A percentile compares a stretch with the other conserved stretches of the same genome.
Evolutionary conservation across 106 monocot species (phyloP).

Genomic region (Dioscorea alata): DNA sequence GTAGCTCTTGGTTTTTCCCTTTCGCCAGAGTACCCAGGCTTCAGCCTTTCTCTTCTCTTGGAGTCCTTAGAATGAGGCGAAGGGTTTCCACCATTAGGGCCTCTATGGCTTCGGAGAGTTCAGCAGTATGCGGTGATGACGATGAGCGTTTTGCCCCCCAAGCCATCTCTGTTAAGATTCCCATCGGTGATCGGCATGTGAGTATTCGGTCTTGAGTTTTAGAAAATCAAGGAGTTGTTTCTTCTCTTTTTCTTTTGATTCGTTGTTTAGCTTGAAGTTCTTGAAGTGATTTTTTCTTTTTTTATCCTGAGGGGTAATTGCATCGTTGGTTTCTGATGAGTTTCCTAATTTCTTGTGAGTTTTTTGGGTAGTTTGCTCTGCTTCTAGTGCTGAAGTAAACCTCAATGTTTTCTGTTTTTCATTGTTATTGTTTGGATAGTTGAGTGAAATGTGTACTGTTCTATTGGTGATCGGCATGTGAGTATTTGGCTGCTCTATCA

Average conservation of each 20-base stretch:
- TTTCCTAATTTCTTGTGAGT: not conserved
- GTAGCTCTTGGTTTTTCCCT: not conserved
- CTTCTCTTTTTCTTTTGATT: not conserved
- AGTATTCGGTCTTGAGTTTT: conserved; percentile 4
- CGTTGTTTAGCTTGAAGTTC: not conserved
- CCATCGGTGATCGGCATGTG: conserved; percentile 86
- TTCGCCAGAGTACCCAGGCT: not conserved
- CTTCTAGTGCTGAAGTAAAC: not conserved
- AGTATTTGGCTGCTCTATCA: conserved; percentile 13
- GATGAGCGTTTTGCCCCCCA: conserved; percentile 19
- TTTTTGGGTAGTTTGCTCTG: not conserved
- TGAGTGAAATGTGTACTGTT: not conserved
- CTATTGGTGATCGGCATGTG: conserved; percentile 16
- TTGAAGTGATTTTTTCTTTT: not conserved
- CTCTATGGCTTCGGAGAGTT: not conserved
- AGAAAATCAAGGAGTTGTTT: not conserved
- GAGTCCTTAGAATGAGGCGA: not conserved
- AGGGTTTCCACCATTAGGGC: not conserved
- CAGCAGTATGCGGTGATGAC: not conserved
- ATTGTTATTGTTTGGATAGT: not conserved
- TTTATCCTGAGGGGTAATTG: not conserved
- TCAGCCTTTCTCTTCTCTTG: not conserved
- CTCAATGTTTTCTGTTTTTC: not conserved
- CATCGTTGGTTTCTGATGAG: not conserved
- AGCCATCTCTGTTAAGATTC: conserved; percentile 62